Percentiles rank a stretch among this genome's conserved stretches.
Conservation (phyloP, 164 flowering plant genomes). For the Saururus chinensis region DNA sequence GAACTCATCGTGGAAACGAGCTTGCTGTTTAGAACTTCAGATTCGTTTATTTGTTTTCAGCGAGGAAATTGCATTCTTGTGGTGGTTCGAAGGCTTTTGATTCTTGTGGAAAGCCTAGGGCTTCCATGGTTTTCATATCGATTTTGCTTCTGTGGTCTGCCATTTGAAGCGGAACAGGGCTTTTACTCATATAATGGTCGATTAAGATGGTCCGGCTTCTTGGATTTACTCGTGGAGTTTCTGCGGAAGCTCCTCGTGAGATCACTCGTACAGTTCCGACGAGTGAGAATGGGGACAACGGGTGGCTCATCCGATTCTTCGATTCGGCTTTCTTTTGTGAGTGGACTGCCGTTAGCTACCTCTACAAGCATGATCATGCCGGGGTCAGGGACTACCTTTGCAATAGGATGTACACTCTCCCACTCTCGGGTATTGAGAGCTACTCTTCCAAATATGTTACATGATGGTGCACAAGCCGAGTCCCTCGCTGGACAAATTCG, state of each 20-base stretch:
- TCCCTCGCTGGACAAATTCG: constrained; percentile 94
- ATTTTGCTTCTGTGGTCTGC: not conserved
- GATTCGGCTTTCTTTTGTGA: constrained; percentile 97
- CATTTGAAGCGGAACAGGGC: not conserved
- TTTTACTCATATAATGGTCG: constrained; percentile 3
- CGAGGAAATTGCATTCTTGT: not conserved
- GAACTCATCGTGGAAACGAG: too few relatives aligned
- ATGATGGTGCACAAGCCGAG: constrained; percentile 96
- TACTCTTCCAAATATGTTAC: constrained; percentile 92
- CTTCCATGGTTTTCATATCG: not conserved
- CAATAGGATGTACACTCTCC: constrained; percentile 93
- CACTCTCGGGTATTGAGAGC: constrained; percentile 83
- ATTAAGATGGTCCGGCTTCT: constrained; percentile 63
- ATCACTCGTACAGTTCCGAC: constrained; percentile 32
- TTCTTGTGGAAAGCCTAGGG: not conserved
- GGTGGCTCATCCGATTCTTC: constrained; percentile 94
- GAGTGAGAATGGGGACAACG: constrained; percentile 61
- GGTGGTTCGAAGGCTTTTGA: not conserved
- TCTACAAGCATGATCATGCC: constrained; percentile 89
- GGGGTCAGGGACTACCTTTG: constrained; percentile 95
- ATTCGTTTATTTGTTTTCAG: not conserved
- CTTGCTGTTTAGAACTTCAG: not conserved
- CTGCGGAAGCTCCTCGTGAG: constrained; percentile 71
- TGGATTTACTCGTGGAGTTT: constrained; percentile 51
- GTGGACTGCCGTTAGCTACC: constrained; percentile 98